Evolutionary conservation across 305 asterid genomes (phyloP).

Genomic region (Petunia hybrid): DNA sequence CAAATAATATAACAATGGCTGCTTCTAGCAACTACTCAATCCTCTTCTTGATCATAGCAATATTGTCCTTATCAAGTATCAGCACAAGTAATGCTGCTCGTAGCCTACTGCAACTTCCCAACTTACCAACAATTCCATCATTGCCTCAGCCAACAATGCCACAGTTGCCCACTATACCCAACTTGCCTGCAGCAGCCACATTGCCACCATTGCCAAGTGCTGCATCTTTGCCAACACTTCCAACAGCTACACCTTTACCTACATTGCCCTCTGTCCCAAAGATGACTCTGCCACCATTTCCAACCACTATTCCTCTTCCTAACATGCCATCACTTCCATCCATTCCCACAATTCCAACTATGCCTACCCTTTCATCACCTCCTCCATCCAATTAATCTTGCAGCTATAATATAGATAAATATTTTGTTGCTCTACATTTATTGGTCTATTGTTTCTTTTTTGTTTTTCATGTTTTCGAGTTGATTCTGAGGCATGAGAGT

Average conservation of each 20-base stretch:
- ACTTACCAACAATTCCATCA: constrained; percentile 23
- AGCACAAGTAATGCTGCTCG: background rate
- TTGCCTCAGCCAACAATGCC: constrained; percentile 35
- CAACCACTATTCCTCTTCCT: background rate
- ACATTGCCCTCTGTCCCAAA: background rate
- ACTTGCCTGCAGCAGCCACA: background rate
- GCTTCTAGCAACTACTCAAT: background rate
- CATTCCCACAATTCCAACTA: background rate
- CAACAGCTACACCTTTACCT: background rate
- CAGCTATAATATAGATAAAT: background rate
- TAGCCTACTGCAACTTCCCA: constrained; percentile 27
- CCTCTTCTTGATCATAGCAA: background rate
- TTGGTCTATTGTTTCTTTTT: background rate
- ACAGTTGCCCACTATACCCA: constrained; percentile 29
- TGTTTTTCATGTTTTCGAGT: background rate
- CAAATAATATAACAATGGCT: background rate
- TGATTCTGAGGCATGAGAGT: background rate
- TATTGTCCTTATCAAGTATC: background rate
- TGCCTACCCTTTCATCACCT: constrained; percentile 40
- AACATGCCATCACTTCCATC: constrained; percentile 10
- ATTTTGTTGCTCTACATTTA: background rate
- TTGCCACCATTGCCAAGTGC: constrained; percentile 31
- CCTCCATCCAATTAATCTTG: constrained; percentile 35
- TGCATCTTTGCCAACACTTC: constrained; percentile 9
- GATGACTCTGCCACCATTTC: constrained; percentile 5